phyloP scores from a whole-genome alignment of 352 stramenopile genomes.

The Discostella stelligera region DNA sequence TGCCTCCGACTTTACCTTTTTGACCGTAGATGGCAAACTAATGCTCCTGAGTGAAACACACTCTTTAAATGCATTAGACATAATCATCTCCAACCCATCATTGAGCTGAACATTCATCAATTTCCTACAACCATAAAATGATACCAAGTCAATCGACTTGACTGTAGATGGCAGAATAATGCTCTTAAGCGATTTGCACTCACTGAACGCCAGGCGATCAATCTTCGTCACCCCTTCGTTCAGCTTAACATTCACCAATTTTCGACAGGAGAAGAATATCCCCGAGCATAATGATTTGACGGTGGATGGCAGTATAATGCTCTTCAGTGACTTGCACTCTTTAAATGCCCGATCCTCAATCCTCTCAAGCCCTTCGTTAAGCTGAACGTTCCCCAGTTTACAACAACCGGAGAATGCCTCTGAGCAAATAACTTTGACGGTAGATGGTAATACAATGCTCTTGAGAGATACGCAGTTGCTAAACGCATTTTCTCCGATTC shows the following conservation, averaged over 20 bases:
- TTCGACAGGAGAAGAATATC: neutral
- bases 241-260: neutral
- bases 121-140: neutral
- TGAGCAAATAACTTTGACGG: neutral
- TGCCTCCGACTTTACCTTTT: neutral
- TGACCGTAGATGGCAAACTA: neutral
- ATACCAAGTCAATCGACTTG: neutral
- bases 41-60: neutral
- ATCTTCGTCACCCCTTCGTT: neutral
- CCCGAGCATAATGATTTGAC: neutral
- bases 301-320: neutral
- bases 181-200: neutral
- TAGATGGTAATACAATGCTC: neutral
- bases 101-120: neutral
- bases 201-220: neutral
- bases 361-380: neutral
- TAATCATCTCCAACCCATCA: neutral
- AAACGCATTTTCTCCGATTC: neutral
- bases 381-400: neutral
- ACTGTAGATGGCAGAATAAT: neutral
- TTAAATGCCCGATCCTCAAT: neutral
- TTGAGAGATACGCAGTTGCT: neutral
- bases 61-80: neutral
- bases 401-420: constrained; percentile 1
- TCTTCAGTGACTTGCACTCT: neutral